These are phyloP conservation scores for Chytriomyces sp. DNA, from an alignment of 192 early-diverging fungal genomes.

Conservation along the genomic window DNA sequence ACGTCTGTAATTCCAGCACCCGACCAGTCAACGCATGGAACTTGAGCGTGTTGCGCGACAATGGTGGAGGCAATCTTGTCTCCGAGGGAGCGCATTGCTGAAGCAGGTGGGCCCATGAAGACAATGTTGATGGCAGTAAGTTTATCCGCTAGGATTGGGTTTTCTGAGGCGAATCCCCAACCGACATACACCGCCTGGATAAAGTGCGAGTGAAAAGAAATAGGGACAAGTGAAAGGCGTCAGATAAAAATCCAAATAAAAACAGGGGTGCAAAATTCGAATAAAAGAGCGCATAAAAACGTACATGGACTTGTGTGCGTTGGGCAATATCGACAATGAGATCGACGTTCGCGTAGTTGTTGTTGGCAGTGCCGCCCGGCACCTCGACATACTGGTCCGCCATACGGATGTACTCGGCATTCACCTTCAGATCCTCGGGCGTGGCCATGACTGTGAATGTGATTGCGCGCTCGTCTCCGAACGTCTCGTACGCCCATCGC, in stretches of 20 bases:
- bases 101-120: slow-evolving; percentile 96
- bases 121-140: slow-evolving; percentile 77
- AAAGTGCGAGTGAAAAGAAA: neutral
- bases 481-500: slow-evolving; percentile 98
- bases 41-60: slow-evolving; percentile 95
- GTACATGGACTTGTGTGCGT: slow-evolving; percentile 82
- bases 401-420: slow-evolving; percentile 99
- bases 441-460: slow-evolving; percentile 98
- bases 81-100: slow-evolving; percentile 97
- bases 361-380: slow-evolving; percentile 96
- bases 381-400: slow-evolving; percentile 99
- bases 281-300: neutral
- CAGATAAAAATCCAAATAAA: neutral
- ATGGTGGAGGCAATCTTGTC: slow-evolving; percentile 99
- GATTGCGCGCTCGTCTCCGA: slow-evolving; percentile 95
- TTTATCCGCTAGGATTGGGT: slow-evolving; percentile 92
- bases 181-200: slow-evolving; percentile 92
- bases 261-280: neutral
- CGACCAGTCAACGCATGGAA: slow-evolving; percentile 96
- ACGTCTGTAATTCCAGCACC: slow-evolving; percentile 85
- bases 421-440: slow-evolving; percentile 94
- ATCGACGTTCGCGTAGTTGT: slow-evolving; percentile 99
- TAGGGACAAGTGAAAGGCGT: neutral
- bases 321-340: slow-evolving; percentile 98
- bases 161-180: slow-evolving; percentile 99